Evolutionary conservation across 2,329 filamentous ascomycete genomes (phyloP), one percentile per base, ranked within the genome.

Genomic region (Periconia sp.): DNA sequence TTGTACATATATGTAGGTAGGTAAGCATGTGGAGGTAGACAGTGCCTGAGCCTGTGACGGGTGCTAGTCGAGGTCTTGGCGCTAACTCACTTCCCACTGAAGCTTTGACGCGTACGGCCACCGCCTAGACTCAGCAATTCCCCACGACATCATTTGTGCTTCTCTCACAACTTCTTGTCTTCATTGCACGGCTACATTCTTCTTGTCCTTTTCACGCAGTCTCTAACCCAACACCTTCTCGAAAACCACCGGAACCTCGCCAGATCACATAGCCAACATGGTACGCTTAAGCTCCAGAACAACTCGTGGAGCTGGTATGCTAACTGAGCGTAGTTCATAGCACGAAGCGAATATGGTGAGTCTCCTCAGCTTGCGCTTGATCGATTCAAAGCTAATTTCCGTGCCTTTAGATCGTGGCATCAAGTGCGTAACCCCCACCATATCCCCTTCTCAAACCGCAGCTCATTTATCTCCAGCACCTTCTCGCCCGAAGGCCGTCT

Each of bases 401-500:
- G 23, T 8, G 41, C 27, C 27, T 47, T 13, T 43, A 97, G 92
- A 97, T 82, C 92, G 93, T 79, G 93, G 93, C 72, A 97, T 97
- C 86, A 97, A 97, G 90, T 94, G 84, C 66, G 86, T 79, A 60
- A 14, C 52, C 48, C 23, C 58, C 52, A 49, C 54, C 60, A 59
- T 47, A 57, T 56, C 42, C 27, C 54, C 43, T 37, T 31, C 18
- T 43, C 30, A 46, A 41, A 20, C 23, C 51, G 14, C 53, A 57
- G 62, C 64, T 72, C 57, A 72, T 65, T 58, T 46, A 49, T 47
- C 14, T 46, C 49, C 74, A 95, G 90, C 85, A 99, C 94, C 85
- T 99, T 99, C 86, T 99, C 94, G 69, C 94, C 94, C 57, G 94
- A 99, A 85, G 94, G 94, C 72, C 94, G 94, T 79, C 90, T 99